Evolutionary conservation across 768 basidiomycete genomes (phyloP).

Genomic region (Kwoniella dendrophila): DNA sequence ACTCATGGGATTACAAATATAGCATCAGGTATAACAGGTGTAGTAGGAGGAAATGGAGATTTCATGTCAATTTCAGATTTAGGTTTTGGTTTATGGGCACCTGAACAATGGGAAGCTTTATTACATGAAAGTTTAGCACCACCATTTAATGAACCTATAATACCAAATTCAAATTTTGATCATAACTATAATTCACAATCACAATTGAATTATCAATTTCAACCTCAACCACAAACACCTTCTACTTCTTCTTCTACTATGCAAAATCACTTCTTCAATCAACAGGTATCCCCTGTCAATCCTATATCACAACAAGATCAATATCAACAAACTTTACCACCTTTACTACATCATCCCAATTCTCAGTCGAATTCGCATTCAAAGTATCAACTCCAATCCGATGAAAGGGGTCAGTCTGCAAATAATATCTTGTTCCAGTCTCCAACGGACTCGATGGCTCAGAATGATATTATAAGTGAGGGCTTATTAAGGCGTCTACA

Average conservation of each 20-base stretch:
- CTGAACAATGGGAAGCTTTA: conserved; percentile 24
- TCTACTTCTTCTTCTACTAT: background rate
- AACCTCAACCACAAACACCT: background rate
- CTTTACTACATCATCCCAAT: background rate
- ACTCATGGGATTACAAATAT: background rate
- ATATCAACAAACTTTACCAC: background rate
- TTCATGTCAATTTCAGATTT: conserved; percentile 9
- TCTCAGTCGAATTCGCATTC: background rate
- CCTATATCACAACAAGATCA: background rate
- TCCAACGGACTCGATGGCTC: background rate
- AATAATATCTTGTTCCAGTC: background rate
- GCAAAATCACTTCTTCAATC: conserved; percentile 1
- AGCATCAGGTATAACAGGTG: background rate
- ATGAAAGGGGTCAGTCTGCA: conserved; percentile 28
- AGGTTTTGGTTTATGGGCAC: conserved; percentile 26
- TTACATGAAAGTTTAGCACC: conserved; percentile 20
- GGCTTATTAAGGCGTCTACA: conserved; percentile 20
- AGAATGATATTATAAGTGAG: conserved; percentile 11
- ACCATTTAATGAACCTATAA: conserved; percentile 27
- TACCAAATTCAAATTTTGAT: conserved; percentile 24
- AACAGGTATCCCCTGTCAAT: background rate
- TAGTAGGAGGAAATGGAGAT: background rate
- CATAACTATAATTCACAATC: too few species aligned
- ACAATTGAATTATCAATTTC: background rate
- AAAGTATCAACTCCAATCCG: conserved; percentile 28